phyloP scores from a whole-genome alignment of 805 yeast species.

The Saturnispora quitensis region DNA sequence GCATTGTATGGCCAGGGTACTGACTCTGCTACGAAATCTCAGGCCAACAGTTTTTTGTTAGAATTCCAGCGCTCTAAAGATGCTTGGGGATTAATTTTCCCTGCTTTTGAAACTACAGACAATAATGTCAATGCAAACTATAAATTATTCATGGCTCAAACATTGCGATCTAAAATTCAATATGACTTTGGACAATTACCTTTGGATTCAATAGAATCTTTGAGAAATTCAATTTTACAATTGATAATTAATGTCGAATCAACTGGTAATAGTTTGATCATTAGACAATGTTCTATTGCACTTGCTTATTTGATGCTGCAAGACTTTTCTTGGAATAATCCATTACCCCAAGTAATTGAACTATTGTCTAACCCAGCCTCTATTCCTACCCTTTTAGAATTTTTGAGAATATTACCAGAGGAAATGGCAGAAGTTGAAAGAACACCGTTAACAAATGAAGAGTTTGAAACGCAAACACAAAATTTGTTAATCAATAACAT shows the following conservation, averaged over 20 bases:
- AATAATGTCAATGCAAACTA: constrained; percentile 36
- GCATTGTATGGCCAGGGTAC: constrained; percentile 32
- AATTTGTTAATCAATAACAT: constrained; percentile 60
- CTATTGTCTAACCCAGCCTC: constrained; percentile 34
- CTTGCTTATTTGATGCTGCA: constrained; percentile 79
- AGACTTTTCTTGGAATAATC: constrained; percentile 59
- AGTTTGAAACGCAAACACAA: constrained; percentile 54
- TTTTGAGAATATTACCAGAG: constrained; percentile 83
- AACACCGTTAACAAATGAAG: constrained; percentile 74
- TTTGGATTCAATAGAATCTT: constrained; percentile 40
- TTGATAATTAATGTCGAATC: constrained; percentile 32
- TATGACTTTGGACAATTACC: constrained; percentile 81
- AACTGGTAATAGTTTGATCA: constrained; percentile 40
- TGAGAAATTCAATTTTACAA: constrained; percentile 59
- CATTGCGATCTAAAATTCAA: constrained; percentile 73
- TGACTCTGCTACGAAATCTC: constrained; percentile 29
- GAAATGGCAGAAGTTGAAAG: constrained; percentile 73
- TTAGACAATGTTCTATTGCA: constrained; percentile 76
- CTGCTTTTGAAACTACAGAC: constrained; percentile 33
- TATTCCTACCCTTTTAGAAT: constrained; percentile 54
- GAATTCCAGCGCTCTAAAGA: constrained; percentile 71
- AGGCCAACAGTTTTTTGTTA: constrained; percentile 54
- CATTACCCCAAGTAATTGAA: constrained; percentile 57
- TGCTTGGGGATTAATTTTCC: constrained; percentile 71
- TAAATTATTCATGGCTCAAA: constrained; percentile 83